Evolutionary conservation across 805 yeast genomes (phyloP).

Genomic region (Cyberlindnera amylophila): DNA sequence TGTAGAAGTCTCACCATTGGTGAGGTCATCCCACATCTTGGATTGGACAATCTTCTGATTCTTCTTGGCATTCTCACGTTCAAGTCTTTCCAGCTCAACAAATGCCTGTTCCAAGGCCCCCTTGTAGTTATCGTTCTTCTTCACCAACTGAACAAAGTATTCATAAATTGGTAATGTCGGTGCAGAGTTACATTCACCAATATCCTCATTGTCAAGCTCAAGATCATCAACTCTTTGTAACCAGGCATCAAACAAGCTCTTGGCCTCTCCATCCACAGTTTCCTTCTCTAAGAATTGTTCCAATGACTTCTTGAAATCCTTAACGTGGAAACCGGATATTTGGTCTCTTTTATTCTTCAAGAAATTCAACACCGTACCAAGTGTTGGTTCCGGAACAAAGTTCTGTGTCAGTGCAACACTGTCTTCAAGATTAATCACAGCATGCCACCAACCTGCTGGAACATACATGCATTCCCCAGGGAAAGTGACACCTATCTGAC

Average conservation of each 20-base stretch:
- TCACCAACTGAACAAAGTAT: conserved; percentile 50
- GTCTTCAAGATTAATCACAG: conserved; percentile 80
- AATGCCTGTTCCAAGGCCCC: conserved; percentile 35
- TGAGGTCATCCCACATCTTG: conserved; percentile 50
- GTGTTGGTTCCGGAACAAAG: conserved; percentile 67
- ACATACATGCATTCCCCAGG: conserved; percentile 86
- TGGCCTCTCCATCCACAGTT: conserved; percentile 14
- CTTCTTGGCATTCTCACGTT: conserved; percentile 27
- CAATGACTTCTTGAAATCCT: conserved; percentile 41
- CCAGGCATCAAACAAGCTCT: conserved; percentile 28
- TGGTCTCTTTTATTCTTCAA: conserved; percentile 65
- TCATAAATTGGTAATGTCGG: conserved; percentile 58
- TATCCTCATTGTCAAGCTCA: conserved; percentile 49
- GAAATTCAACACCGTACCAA: conserved; percentile 62
- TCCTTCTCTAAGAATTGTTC: conserved; percentile 28
- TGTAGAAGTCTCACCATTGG: conserved; percentile 1
- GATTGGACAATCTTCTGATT: conserved; percentile 35
- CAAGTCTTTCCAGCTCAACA: conserved; percentile 32
- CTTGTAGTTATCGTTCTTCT: conserved; percentile 33
- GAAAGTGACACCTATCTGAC: conserved; percentile 67
- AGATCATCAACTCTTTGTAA: conserved; percentile 27
- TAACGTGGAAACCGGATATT: conserved; percentile 73
- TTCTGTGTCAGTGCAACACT: conserved; percentile 87
- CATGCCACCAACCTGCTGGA: conserved; percentile 98
- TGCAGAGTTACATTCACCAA: conserved; percentile 47